phyloP scores from a whole-genome alignment of 306 rosid species.

The Ceratonia siliqua region DNA sequence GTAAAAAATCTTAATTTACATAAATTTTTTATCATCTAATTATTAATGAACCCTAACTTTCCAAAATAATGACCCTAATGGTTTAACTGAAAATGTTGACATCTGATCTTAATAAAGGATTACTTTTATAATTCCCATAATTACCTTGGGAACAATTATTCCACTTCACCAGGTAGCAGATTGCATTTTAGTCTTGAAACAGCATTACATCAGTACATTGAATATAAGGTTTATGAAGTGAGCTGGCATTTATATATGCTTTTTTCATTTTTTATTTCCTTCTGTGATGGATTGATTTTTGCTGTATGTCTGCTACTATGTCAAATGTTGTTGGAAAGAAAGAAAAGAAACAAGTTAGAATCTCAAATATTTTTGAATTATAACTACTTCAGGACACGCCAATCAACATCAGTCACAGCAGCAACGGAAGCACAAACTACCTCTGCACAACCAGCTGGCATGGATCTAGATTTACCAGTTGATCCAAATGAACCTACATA shows the following conservation, averaged over 20 bases:
- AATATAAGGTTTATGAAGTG: not conserved
- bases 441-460: constrained; percentile 44
- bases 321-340: not conserved
- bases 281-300: constrained; percentile 6
- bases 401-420: constrained; percentile 36
- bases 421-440: constrained; percentile 41
- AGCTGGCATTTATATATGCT: not conserved
- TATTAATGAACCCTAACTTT: not conserved
- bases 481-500: constrained; percentile 61
- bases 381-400: constrained; percentile 45
- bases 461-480: constrained; percentile 55
- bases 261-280: not conserved
- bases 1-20: no score
- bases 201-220: not conserved
- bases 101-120: constrained; percentile 10
- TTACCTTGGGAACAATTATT: not conserved
- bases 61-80: not conserved
- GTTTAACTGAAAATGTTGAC: not conserved
- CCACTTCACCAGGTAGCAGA: not conserved
- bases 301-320: constrained; percentile 5
- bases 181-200: constrained; percentile 14
- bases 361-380: constrained; percentile 19
- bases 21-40: not conserved
- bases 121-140: not conserved
- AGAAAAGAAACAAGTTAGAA: constrained; percentile 20